phyloP scores from a whole-genome alignment of 23 red algal genomes.

The Gracilaria gracilis region DNA sequence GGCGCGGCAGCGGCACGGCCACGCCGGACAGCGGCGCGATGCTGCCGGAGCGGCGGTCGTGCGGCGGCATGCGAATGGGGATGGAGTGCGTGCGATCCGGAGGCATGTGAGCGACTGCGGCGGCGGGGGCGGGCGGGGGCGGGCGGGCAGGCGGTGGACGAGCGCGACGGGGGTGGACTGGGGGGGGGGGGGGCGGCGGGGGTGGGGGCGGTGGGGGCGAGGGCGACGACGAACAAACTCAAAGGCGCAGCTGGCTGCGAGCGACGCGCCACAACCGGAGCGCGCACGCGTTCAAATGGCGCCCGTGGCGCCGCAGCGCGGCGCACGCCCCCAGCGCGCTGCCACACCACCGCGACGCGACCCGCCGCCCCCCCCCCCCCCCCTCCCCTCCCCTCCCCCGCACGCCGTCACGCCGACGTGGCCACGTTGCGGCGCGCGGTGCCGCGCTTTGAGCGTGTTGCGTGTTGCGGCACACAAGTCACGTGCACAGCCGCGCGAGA shows the following conservation, averaged over 20 bases:
- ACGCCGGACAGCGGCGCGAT: conserved; percentile 24
- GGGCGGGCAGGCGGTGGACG: background rate
- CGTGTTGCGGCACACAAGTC: background rate
- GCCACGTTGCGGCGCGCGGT: too few relatives aligned
- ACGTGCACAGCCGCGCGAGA: too few relatives aligned
- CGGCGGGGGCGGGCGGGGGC: background rate
- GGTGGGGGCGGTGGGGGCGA: background rate
- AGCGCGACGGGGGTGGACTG: background rate
- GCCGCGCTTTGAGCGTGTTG: too few relatives aligned
- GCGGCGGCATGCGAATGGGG: conserved; percentile 30
- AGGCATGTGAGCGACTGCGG: background rate
- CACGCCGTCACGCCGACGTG: too few relatives aligned
- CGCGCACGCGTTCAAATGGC: background rate
- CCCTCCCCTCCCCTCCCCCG: too few relatives aligned
- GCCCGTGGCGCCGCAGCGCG: too few relatives aligned
- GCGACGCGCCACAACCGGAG: too few relatives aligned
- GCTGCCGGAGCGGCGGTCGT: conserved; percentile 39
- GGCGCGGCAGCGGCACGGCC: conserved; percentile 52
- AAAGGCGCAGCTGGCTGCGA: too few relatives aligned
- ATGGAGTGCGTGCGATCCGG: conserved; percentile 24
- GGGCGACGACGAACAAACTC: too few relatives aligned
- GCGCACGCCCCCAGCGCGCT: too few relatives aligned
- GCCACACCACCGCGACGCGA: too few relatives aligned
- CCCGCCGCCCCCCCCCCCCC: too few relatives aligned
- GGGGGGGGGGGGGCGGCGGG: background rate